Conservation (phyloP, 2,329 filamentous ascomycete species). For the Nothopassalora personata region DNA sequence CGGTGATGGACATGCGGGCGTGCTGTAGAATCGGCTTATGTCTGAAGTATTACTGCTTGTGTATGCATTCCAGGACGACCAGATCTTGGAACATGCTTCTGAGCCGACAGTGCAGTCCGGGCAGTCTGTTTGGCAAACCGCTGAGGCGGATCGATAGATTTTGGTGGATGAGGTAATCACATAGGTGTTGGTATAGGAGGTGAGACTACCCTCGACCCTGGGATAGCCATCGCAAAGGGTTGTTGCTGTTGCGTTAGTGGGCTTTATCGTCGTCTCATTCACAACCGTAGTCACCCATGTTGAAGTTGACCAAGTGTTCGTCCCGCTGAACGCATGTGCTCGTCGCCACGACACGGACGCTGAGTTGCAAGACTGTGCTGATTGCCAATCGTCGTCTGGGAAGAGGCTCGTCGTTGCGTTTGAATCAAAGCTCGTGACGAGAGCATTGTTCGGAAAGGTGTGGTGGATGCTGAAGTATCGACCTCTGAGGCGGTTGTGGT, state of each 20-base stretch:
- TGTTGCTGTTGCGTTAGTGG: not conserved
- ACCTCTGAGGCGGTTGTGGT: not conserved
- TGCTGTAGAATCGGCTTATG: not conserved
- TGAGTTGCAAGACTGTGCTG: not conserved
- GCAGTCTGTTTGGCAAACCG: not conserved
- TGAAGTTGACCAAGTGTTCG: not conserved
- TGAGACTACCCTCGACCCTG: not conserved
- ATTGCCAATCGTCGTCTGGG: not conserved
- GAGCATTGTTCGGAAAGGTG: not conserved
- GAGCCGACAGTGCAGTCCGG: not conserved
- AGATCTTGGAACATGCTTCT: not conserved
- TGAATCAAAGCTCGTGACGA: not conserved
- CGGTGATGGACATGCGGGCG: not conserved
- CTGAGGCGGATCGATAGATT: not conserved
- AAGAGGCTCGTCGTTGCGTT: too few species aligned
- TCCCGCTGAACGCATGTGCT: not conserved
- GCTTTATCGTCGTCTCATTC: not conserved
- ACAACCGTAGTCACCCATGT: not conserved
- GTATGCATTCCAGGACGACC: not conserved
- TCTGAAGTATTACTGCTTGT: not conserved
- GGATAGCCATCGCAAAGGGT: slow-evolving; percentile 3
- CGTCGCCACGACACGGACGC: not conserved
- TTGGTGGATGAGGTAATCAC: not conserved
- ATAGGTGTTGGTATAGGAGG: not conserved
- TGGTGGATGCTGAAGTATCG: not conserved